A percentile compares a stretch with the other conserved stretches of the same genome.
These are phyloP conservation scores for Blastocystis sp. DNA, from an alignment of 352 stramenopile genomes.

Conservation along the genomic window DNA sequence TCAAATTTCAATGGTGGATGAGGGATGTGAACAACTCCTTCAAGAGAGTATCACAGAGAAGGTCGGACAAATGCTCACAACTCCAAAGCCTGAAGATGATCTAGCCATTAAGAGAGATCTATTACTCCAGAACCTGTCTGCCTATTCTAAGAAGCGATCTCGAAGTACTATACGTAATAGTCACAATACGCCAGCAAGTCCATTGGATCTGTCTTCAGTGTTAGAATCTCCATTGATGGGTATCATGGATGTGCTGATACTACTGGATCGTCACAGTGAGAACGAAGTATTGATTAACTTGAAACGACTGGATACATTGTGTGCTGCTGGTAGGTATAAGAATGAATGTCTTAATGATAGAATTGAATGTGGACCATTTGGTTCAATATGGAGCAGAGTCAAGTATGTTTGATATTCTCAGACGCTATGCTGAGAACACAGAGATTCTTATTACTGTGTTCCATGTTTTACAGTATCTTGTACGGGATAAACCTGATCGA, in stretches of 20 bases:
- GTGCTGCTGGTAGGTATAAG: neutral
- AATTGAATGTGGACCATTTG: neutral
- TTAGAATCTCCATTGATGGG: neutral
- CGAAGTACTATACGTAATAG: neutral
- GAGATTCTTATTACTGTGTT: neutral
- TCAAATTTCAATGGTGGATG: neutral
- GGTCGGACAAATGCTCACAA: neutral
- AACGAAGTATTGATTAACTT: neutral
- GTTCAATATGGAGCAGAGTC: neutral
- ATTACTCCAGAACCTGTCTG: neutral
- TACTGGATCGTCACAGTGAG: neutral
- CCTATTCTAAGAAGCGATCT: neutral
- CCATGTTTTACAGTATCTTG: neutral
- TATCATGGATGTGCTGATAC: conserved; percentile 6
- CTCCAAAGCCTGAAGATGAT: neutral
- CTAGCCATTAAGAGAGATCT: neutral
- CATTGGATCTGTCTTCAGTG: neutral
- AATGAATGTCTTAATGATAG: neutral
- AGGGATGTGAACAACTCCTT: conserved; percentile 6
- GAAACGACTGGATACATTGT: neutral
- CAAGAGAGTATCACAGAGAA: neutral
- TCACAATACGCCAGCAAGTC: neutral
- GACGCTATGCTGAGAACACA: neutral
- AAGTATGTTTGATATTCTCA: neutral
- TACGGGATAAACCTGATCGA: neutral